Evolutionary conservation across 371 early-diverging fungal genomes (phyloP).

Genomic region (Syncephalastrum sp.): DNA sequence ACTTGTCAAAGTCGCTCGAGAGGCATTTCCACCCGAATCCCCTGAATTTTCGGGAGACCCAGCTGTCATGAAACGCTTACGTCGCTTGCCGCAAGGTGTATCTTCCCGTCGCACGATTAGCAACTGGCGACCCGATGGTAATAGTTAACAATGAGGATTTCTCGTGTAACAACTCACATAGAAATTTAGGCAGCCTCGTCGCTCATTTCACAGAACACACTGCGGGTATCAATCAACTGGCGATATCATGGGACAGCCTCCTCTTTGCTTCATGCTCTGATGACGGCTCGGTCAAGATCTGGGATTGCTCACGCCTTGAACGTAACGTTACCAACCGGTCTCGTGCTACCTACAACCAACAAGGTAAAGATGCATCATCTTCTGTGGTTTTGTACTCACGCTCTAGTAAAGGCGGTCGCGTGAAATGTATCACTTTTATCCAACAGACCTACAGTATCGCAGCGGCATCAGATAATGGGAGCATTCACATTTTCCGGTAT

Average conservation of each 20-base stretch:
- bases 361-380: slow-evolving; percentile 46
- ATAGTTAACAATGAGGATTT: background rate
- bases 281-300: slow-evolving; percentile 86
- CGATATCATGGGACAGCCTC: slow-evolving; percentile 72
- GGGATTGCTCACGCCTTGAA: slow-evolving; percentile 83
- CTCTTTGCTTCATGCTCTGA: slow-evolving; percentile 86
- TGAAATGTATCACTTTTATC: slow-evolving; percentile 79
- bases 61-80: slow-evolving; percentile 35
- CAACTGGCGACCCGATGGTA: slow-evolving; percentile 52
- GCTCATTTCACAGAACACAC: slow-evolving; percentile 86
- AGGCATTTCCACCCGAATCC: slow-evolving; percentile 51
- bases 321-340: slow-evolving; percentile 82
- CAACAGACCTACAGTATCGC: slow-evolving; percentile 81
- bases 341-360: slow-evolving; percentile 68
- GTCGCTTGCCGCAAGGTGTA: slow-evolving; percentile 36
- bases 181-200: slow-evolving; percentile 58
- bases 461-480: slow-evolving; percentile 83
- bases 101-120: slow-evolving; percentile 27
- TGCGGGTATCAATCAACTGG: slow-evolving; percentile 73
- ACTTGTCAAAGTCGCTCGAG: slow-evolving; percentile 39
- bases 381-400: background rate
- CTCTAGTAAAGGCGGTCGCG: slow-evolving; percentile 61
- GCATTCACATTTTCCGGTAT: slow-evolving; percentile 78
- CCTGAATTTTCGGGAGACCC: slow-evolving; percentile 50
- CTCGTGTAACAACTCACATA: background rate